Evolutionary conservation across 2,329 filamentous ascomycete species (phyloP), one percentile per base, ranked within the genome.

Genomic region (Periconia sp.): DNA sequence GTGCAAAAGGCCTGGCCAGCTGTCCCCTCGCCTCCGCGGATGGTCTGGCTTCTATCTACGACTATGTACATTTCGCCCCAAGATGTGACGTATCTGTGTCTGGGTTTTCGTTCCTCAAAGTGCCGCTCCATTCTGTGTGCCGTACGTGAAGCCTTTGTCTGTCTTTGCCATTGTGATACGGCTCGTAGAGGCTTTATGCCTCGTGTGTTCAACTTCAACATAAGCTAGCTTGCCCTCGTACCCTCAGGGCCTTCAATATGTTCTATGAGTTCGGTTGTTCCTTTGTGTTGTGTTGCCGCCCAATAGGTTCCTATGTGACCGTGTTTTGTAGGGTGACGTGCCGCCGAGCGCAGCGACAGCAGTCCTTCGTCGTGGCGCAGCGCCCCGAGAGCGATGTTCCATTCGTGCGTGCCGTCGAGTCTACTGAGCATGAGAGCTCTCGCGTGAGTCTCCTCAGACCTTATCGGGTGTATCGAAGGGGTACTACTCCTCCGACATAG

Each of bases 391-490:
- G 37, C 46, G 25, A 51, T 48, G 44, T 37, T 51, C 44, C 40
- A 36, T 44, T 45, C 35, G 23, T 9, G 38, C 45, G 44, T 17
- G 37, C 45, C 33, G n/a, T 38, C 25, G 30, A 24, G 29, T 40
- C 26, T 52, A 49, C 45, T 46, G 15, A 46, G 43, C 36, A 46
- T 49, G 23, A 47, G 46, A 50, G 40, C 43, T 52, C 46, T 43
- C 34, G 10, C 38, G 31, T 36, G 45, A 40, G 49, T 47, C 64
- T 69, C 61, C 64, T 70, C 38, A 52, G 48, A 52, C 48, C 36
- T 52, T 52, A 30, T 48, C 34, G 17, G 25, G 25, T 52, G 25
- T 46, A 38, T 43, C 29, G 23, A 24, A 16, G 45, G 44, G 33
- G 21, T 40, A 38, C 36, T 43, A 25, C 46, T 39, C 38, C 34